Percentiles rank a stretch among this genome's conserved stretches.
These are phyloP conservation scores for Diaporthe caulivora DNA, from an alignment of 2,329 filamentous ascomycete species.

Conservation along the genomic window DNA sequence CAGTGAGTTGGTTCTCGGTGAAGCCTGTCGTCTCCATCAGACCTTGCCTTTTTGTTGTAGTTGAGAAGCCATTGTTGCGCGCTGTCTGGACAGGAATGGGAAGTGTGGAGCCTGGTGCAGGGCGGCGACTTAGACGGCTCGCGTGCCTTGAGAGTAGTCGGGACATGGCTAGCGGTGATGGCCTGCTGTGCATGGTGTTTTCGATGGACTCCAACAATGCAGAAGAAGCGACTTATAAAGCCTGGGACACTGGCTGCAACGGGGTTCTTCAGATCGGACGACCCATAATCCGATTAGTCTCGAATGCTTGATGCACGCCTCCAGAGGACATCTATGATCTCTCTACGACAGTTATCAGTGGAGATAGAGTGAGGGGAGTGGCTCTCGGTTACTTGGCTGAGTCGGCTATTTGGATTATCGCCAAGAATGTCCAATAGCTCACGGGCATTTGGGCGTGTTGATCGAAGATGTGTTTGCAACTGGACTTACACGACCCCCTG, in stretches of 20 bases:
- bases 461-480: conserved; percentile 1
- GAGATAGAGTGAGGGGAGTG: background rate
- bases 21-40: conserved; percentile 82
- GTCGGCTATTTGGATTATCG: conserved; percentile 1
- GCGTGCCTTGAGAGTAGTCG: background rate
- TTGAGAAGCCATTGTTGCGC: conserved; percentile 54
- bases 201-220: background rate
- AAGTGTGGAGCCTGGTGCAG: background rate
- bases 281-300: background rate
- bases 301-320: background rate
- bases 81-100: background rate
- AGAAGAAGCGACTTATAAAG: background rate
- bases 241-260: background rate
- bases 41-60: conserved; percentile 44
- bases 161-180: conserved; percentile 22
- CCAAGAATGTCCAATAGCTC: background rate
- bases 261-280: background rate
- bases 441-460: rapidly evolving
- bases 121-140: conserved; percentile 9
- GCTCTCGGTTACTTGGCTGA: background rate
- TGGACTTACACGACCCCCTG: background rate
- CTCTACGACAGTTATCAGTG: background rate
- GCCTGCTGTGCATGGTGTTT: background rate
- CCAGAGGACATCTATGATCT: background rate
- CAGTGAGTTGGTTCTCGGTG: conserved; percentile 78